Evolutionary conservation across 2,329 filamentous ascomycete species (phyloP).

Genomic region (Neofusicoccum sp.): DNA sequence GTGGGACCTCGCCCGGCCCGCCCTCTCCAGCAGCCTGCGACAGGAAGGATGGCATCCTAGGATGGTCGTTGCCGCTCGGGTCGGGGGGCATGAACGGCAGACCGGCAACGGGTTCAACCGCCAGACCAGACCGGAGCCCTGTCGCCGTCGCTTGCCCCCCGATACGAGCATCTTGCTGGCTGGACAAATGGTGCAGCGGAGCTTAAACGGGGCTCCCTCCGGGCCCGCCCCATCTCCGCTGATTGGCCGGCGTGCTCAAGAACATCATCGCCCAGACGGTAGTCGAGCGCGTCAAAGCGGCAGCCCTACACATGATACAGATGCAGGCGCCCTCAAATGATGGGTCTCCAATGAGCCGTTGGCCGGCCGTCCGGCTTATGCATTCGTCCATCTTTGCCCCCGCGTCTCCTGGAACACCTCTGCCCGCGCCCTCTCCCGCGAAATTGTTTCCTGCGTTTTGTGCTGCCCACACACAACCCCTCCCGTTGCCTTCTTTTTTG

Average conservation of each 20-base stretch:
- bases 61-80: background rate
- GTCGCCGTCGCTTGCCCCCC: slow-evolving; percentile 7
- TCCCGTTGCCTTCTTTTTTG: background rate
- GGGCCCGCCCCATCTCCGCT: background rate
- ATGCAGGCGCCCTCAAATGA: background rate
- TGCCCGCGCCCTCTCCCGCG: background rate
- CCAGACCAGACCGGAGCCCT: slow-evolving; percentile 1
- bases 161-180: slow-evolving; percentile 11
- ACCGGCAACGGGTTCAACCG: background rate
- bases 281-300: slow-evolving; percentile 6
- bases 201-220: slow-evolving; percentile 9
- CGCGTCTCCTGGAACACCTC: background rate
- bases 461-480: background rate
- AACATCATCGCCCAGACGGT: slow-evolving; percentile 12
- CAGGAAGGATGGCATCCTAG: background rate
- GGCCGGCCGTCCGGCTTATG: background rate
- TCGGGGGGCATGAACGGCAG: background rate
- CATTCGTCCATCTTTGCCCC: background rate
- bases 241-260: background rate
- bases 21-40: background rate
- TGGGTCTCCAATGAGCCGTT: background rate
- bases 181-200: slow-evolving; percentile 7
- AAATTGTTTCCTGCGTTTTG: background rate
- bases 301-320: slow-evolving; percentile 15
- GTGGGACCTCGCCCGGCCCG: no score